Evolutionary conservation across 306 rosid species (phyloP), one percentile per base, ranked within the genome.

Genomic region (Prunus armeniaca): DNA sequence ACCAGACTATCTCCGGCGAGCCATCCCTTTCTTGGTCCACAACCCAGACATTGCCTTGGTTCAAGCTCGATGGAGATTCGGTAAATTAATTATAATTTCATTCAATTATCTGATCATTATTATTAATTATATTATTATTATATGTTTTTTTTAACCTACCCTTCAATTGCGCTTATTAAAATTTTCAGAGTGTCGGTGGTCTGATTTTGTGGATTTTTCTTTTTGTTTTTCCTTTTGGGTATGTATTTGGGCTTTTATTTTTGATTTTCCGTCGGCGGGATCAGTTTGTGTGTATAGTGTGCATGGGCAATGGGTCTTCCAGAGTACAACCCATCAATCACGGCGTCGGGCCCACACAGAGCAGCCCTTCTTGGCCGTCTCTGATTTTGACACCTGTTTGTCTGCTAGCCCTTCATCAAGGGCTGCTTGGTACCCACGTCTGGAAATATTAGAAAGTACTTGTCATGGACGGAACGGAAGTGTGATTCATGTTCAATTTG

Each of bases 21-120:
- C 98, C 72, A 92, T 96, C 79, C 99, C 99, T 5, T 96, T 92
- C 89, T 66, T 96, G 79, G 90, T 79, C 43, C 86, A 89, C 24
- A 96, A 96, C 70, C 90, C 98, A 2, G 89, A 92, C 9, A 72
- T 96, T 72, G 99, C 99, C 32, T 73, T 96, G 71, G 94, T 92
- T 84, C 99, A 96, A 86, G 98, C 90, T 72, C 99, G 99, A 24
- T 96, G 99, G 99, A 87, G 94, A 92, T 96, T 96, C 62, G 99
- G 99, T 96, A 91, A 7, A 76, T 72, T 41, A 11, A 19, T 18
- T 32, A 27, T 17, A 30, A 12, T 34, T 32, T 5, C 2, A n/a
- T 24, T 2, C 4, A 13, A 9, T 17, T 22, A 61, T 13, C 22
- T 30, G 49, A 27, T 56, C 9, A 9, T 22, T 13, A 32, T 7